phyloP scores from a whole-genome alignment of 305 asterid genomes.

The Ilex paraguariensis region DNA sequence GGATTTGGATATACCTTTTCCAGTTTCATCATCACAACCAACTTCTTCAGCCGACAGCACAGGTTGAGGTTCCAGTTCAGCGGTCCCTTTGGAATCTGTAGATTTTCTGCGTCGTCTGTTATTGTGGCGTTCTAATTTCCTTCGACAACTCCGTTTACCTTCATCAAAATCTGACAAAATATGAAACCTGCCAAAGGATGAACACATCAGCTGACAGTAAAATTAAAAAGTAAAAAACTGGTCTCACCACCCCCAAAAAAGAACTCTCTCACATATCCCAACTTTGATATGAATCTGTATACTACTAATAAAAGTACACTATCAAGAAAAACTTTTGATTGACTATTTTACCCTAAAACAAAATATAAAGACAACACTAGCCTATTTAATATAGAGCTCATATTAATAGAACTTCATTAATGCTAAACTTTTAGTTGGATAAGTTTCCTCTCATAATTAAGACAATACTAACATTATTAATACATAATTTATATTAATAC shows the following conservation, averaged over 20 bases:
- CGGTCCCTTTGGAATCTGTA: slow-evolving; percentile 40
- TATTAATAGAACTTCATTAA: too few species aligned
- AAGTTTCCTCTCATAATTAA: too few species aligned
- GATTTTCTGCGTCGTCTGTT: slow-evolving; percentile 72
- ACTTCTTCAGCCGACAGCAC: slow-evolving; percentile 39
- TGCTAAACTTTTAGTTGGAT: too few species aligned
- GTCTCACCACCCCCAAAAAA: background rate
- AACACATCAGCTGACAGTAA: slow-evolving; percentile 12
- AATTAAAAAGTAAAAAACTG: background rate
- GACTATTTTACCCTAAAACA: too few species aligned
- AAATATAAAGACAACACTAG: too few species aligned
- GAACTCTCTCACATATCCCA: too few species aligned
- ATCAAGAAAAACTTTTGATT: too few species aligned
- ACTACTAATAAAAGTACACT: too few species aligned
- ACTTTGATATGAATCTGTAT: too few species aligned
- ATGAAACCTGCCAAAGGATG: slow-evolving; percentile 68
- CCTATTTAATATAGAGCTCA: too few species aligned
- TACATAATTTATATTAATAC: too few species aligned
- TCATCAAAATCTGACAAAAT: slow-evolving; percentile 77
- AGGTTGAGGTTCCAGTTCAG: slow-evolving; percentile 44
- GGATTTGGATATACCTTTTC: slow-evolving; percentile 43
- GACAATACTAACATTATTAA: too few species aligned
- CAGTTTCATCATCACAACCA: slow-evolving; percentile 49
- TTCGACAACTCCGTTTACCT: slow-evolving; percentile 93
- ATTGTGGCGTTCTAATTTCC: slow-evolving; percentile 85